phyloP scores from a whole-genome alignment of 495 filamentous ascomycete species.

The Podospora pseudocomata region DNA sequence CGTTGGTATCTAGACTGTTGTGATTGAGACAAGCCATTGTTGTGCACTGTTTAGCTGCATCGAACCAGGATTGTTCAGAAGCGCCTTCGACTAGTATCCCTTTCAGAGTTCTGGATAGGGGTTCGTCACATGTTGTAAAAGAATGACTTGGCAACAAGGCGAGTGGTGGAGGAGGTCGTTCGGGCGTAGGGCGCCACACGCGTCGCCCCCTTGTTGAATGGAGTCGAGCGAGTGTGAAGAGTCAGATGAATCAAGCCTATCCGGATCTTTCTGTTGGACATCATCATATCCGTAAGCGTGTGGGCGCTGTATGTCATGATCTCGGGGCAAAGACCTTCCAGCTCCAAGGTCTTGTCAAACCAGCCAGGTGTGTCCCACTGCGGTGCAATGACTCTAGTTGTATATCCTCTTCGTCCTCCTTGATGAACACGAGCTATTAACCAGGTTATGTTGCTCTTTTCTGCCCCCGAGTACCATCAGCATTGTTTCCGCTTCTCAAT shows the following conservation, averaged over 20 bases:
- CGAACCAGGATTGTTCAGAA: too few species aligned
- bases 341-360: conserved; percentile 28
- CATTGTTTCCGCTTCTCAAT: too few species aligned
- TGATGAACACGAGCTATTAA: not conserved
- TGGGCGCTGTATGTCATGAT: conserved; percentile 15
- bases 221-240: conserved; percentile 25
- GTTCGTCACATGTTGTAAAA: conserved; percentile 15
- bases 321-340: conserved; percentile 32
- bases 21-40: too few species aligned
- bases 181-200: conserved; percentile 34
- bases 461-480: too few species aligned
- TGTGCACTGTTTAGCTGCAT: too few species aligned
- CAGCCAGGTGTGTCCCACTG: conserved; percentile 29
- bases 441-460: not conserved
- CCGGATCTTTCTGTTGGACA: conserved; percentile 26
- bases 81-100: too few species aligned
- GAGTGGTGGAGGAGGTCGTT: conserved; percentile 22
- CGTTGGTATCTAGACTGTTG: too few species aligned
- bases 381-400: not conserved
- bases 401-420: not conserved
- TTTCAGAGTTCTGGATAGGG: too few species aligned
- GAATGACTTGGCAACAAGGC: conserved; percentile 33
- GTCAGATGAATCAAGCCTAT: conserved; percentile 27
- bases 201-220: conserved; percentile 34
- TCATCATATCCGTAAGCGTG: conserved; percentile 33